Conservation (phyloP, 2,329 filamentous ascomycete genomes). For the Trichoderma oligosporum region DNA sequence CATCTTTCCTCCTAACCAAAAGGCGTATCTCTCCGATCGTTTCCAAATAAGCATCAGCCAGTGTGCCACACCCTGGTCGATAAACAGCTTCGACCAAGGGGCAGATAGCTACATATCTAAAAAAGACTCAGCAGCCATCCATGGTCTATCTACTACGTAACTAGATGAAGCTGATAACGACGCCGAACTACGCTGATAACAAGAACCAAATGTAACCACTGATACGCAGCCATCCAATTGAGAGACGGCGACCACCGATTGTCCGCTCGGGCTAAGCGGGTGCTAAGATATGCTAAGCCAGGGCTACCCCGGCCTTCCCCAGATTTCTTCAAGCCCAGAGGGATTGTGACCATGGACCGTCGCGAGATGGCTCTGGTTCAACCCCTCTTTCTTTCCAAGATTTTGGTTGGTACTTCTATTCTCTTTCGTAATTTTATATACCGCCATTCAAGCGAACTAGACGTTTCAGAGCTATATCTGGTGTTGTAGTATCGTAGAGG, state of each 20-base stretch:
- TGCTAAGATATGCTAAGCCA: conserved; percentile 8
- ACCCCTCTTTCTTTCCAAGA: neutral
- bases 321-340: conserved; percentile 10
- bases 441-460: too few relatives aligned
- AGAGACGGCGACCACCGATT: neutral
- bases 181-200: conserved; percentile 14
- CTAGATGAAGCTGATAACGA: conserved; percentile 9
- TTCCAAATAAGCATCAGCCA: neutral
- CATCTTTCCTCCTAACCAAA: neutral
- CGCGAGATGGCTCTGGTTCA: neutral
- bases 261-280: neutral
- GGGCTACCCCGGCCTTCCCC: conserved; percentile 17
- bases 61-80: conserved; percentile 4
- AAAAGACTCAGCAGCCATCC: conserved; percentile 10
- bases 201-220: neutral
- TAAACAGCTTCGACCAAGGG: conserved; percentile 1
- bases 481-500: neutral
- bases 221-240: neutral
- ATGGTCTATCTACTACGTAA: neutral
- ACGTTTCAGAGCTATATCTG: neutral
- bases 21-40: conserved; percentile 14
- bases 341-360: neutral
- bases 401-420: too few relatives aligned
- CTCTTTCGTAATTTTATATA: too few relatives aligned
- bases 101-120: neutral